A percentile compares a stretch with the other conserved stretches of the same genome.
Conservation (phyloP, 108 stramenopile species). For the Skeletonema marinoi region DNA sequence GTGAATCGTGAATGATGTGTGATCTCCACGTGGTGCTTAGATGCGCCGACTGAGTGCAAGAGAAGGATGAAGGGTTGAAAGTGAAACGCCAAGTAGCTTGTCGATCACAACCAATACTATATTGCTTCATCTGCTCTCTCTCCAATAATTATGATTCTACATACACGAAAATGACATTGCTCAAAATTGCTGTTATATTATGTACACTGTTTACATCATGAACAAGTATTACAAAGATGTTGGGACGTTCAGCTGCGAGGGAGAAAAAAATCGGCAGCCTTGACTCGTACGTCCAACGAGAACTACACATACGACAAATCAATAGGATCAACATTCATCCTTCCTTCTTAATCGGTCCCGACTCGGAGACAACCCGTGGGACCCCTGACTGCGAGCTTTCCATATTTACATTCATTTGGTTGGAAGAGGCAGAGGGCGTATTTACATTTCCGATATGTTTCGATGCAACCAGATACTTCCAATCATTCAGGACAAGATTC, state of each 20-base stretch:
- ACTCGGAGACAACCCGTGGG: slow-evolving; percentile 6
- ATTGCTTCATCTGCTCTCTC: too few species aligned
- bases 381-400: not conserved
- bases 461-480: slow-evolving; percentile 23
- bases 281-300: not conserved
- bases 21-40: not conserved
- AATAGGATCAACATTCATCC: not conserved
- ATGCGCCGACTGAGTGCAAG: not conserved
- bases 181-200: not conserved
- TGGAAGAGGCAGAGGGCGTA: not conserved
- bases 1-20: too few species aligned
- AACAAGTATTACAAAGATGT: not conserved
- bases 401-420: slow-evolving; percentile 1
- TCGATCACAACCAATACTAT: too few species aligned
- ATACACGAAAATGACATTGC: not conserved
- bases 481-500: slow-evolving; percentile 62
- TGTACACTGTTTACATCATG: not conserved
- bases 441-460: not conserved
- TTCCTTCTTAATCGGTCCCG: slow-evolving; percentile 4
- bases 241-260: not conserved
- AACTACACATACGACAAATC: not conserved
- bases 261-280: slow-evolving; percentile 1
- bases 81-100: too few species aligned
- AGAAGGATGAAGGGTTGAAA: too few species aligned
- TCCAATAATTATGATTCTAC: too few species aligned